Base-by-base conservation (phyloP, 2,329 filamentous ascomycete species). In the Akanthomyces muscarius region DNA sequence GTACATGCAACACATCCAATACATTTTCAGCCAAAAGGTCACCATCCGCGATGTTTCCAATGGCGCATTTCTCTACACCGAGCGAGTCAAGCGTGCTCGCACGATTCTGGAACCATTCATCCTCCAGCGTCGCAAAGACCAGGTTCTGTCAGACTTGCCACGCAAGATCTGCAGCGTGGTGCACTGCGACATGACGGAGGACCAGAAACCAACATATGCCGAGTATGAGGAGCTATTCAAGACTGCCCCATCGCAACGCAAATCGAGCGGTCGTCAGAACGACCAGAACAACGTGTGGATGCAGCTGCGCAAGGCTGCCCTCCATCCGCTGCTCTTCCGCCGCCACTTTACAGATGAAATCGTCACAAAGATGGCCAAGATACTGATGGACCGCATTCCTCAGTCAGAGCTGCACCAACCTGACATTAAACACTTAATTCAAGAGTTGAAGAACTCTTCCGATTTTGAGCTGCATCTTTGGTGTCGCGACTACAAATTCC, bases 21-120 rank as follows among this genome's bases (percentile, higher is more conserved):
- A 87, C 59, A 89, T 98, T 54, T 99, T 99, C 78, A 92, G 91
- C 68, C 90, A 96, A 72, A 97, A 96, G 71, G 91, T 94, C 14
- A 93, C 90, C 60, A 90, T 92, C 23, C 88, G 88, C 44, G 90
- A 93, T 69, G 85, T 89, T 10, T 86, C 89, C 63, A 88, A 97
- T 72, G 90, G 90, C 25, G 90, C 92, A 1, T 83, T 98, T 13
- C 79, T 99, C 1, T 96, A 95, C 25, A 89, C 86, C 51, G 91
- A 97, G 73, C 89, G 95, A 48, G 95, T 98, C 63, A 86, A 86
- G 63, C 86, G 93, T 51, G 95, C 95, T 2, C 88, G 93, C 61
- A 92, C 90, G 0, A 99, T 99, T 80, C 86, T 99, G 71, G 92
- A 93, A 28, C 95, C 95, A 0, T 99, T 99, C 72, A 95, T 99